Evolutionary conservation across 2,329 filamentous ascomycete species (phyloP).

Genomic region (Fusarium graminum): DNA sequence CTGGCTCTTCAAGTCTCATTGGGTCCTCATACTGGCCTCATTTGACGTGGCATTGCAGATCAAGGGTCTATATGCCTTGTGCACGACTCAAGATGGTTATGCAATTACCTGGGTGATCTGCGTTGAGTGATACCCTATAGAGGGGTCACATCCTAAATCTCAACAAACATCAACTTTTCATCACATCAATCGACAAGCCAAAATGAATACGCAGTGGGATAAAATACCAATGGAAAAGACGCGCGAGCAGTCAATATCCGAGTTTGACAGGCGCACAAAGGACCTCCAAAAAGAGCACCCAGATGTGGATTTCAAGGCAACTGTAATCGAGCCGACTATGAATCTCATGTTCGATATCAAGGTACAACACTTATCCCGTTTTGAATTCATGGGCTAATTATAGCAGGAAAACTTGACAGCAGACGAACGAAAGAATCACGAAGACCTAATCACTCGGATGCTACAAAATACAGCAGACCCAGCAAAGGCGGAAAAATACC

Average conservation of each 20-base stretch:
- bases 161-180: constrained; percentile 10
- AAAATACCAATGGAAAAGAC: constrained; percentile 21
- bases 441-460: constrained; percentile 32
- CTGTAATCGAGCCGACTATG: constrained; percentile 41
- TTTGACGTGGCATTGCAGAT: neutral
- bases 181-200: constrained; percentile 3
- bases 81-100: constrained; percentile 5
- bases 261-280: constrained; percentile 29
- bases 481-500: constrained; percentile 37
- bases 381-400: neutral
- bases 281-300: constrained; percentile 33
- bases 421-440: constrained; percentile 19
- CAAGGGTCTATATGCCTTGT: neutral
- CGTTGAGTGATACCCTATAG: constrained; percentile 6
- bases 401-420: constrained; percentile 28
- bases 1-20: neutral
- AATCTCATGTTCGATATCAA: constrained; percentile 41
- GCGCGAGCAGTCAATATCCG: constrained; percentile 34
- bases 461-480: constrained; percentile 29
- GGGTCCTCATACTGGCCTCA: neutral
- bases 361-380: neutral
- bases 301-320: constrained; percentile 33
- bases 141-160: constrained; percentile 14
- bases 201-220: constrained; percentile 19
- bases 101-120: constrained; percentile 21